A percentile compares a stretch with the other conserved stretches of the same genome.
These are phyloP conservation scores for Tephrocybe sp. DNA, from an alignment of 768 basidiomycete species.

Conservation along the genomic window DNA sequence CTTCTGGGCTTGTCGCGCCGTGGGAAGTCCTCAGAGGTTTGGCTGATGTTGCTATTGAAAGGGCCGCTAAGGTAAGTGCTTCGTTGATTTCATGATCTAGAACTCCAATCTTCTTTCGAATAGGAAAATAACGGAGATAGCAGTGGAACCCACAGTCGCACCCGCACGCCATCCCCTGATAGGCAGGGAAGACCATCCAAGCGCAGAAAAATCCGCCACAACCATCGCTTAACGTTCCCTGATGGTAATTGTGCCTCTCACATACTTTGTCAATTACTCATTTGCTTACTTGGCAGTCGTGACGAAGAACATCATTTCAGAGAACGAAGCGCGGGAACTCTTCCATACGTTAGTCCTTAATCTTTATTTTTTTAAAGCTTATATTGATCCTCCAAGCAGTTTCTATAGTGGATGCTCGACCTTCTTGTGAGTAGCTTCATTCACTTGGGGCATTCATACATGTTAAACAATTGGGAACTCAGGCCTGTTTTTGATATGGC, in stretches of 20 bases:
- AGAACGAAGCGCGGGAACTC: conserved; percentile 81
- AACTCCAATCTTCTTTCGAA: conserved; percentile 15
- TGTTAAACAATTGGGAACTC: neutral
- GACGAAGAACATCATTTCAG: conserved; percentile 77
- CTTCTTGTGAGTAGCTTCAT: conserved; percentile 47
- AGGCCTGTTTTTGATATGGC: conserved; percentile 81
- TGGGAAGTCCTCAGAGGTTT: conserved; percentile 83
- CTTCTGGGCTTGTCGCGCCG: conserved; percentile 79
- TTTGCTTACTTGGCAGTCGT: conserved; percentile 57
- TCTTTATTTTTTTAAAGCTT: conserved; percentile 5
- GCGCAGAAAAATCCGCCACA: conserved; percentile 71
- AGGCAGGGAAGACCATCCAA: conserved; percentile 68
- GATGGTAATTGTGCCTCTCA: conserved; percentile 55
- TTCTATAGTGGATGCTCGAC: conserved; percentile 94
- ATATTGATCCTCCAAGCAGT: conserved; percentile 38
- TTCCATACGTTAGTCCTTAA: conserved; percentile 70
- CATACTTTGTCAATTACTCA: conserved; percentile 4
- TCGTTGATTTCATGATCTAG: conserved; percentile 4
- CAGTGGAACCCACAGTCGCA: conserved; percentile 74
- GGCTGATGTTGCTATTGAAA: conserved; percentile 79
- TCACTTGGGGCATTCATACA: conserved; percentile 17
- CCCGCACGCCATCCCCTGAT: conserved; percentile 73
- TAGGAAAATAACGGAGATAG: conserved; percentile 80
- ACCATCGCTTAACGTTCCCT: conserved; percentile 64
- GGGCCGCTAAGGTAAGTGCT: conserved; percentile 67